Conservation (phyloP, 345 rosid genomes). For the Leavenworthia alabamica region DNA sequence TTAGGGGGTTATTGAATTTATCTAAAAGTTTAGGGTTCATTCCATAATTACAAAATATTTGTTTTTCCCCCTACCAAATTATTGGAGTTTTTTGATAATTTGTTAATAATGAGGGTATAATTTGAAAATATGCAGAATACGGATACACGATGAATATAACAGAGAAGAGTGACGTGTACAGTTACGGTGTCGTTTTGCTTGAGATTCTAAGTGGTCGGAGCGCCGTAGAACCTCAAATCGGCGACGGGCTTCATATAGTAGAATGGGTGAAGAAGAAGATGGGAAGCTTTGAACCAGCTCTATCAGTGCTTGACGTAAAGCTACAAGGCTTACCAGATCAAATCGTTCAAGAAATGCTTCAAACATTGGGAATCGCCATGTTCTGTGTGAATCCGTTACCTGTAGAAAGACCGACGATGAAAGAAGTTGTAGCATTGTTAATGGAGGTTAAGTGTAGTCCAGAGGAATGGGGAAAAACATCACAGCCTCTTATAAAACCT, state of each 20-base stretch:
- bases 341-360: slow-evolving; percentile 94
- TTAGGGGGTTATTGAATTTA: too few species aligned
- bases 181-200: slow-evolving; percentile 85
- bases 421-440: slow-evolving; percentile 85
- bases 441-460: slow-evolving; percentile 86
- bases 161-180: slow-evolving; percentile 92
- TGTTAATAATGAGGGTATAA: neutral
- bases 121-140: slow-evolving; percentile 53
- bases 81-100: too few species aligned
- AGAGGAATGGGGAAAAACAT: slow-evolving; percentile 87
- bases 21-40: too few species aligned
- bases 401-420: slow-evolving; percentile 82
- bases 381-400: slow-evolving; percentile 92
- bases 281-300: slow-evolving; percentile 93
- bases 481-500: slow-evolving; percentile 85
- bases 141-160: slow-evolving; percentile 94
- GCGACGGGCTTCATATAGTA: slow-evolving; percentile 79
- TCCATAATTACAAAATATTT: neutral
- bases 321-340: slow-evolving; percentile 84
- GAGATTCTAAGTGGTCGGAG: slow-evolving; percentile 84
- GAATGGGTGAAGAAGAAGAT: slow-evolving; percentile 96
- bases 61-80: neutral
- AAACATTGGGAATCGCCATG: slow-evolving; percentile 87
- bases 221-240: slow-evolving; percentile 60
- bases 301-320: slow-evolving; percentile 61